phyloP scores from a whole-genome alignment of 495 filamentous ascomycete species.

The Neurospora hispaniola region DNA sequence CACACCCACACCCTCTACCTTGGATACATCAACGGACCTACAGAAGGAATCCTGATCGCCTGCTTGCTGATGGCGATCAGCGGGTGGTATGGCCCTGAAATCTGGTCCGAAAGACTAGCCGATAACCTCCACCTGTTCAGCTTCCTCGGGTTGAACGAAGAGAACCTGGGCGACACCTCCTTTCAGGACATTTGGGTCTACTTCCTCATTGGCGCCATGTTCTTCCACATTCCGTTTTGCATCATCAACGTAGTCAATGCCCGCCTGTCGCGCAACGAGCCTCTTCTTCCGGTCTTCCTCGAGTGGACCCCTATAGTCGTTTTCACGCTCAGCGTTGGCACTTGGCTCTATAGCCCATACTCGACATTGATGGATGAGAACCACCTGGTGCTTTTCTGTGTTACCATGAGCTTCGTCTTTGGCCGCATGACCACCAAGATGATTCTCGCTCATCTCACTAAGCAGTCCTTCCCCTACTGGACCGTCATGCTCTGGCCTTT shows the following conservation, averaged over 20 bases:
- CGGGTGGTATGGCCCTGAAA: slow-evolving; percentile 75
- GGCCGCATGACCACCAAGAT: slow-evolving; percentile 99
- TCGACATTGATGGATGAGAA: slow-evolving; percentile 70
- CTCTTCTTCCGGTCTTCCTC: slow-evolving; percentile 75
- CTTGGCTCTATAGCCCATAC: slow-evolving; percentile 84
- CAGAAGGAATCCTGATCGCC: slow-evolving; percentile 86
- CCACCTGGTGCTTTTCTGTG: slow-evolving; percentile 82
- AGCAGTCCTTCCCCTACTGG: slow-evolving; percentile 94
- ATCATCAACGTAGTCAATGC: slow-evolving; percentile 74
- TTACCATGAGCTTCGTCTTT: slow-evolving; percentile 91
- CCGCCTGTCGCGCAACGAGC: slow-evolving; percentile 57
- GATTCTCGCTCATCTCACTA: slow-evolving; percentile 88
- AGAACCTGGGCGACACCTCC: slow-evolving; percentile 53
- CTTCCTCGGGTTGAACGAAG: slow-evolving; percentile 35
- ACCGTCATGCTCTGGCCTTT: slow-evolving; percentile 81
- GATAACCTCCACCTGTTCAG: slow-evolving; percentile 27
- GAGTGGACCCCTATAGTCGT: slow-evolving; percentile 89
- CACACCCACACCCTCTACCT: slow-evolving; percentile 97
- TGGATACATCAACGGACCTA: slow-evolving; percentile 94
- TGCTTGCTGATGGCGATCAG: slow-evolving; percentile 75
- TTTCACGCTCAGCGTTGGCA: slow-evolving; percentile 59
- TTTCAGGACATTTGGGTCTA: slow-evolving; percentile 83
- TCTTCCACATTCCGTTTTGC: slow-evolving; percentile 75
- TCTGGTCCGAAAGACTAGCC: slow-evolving; percentile 70
- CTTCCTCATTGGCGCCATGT: slow-evolving; percentile 58